Evolutionary conservation across 306 rosid species (phyloP).

Genomic region (Inga laurina): DNA sequence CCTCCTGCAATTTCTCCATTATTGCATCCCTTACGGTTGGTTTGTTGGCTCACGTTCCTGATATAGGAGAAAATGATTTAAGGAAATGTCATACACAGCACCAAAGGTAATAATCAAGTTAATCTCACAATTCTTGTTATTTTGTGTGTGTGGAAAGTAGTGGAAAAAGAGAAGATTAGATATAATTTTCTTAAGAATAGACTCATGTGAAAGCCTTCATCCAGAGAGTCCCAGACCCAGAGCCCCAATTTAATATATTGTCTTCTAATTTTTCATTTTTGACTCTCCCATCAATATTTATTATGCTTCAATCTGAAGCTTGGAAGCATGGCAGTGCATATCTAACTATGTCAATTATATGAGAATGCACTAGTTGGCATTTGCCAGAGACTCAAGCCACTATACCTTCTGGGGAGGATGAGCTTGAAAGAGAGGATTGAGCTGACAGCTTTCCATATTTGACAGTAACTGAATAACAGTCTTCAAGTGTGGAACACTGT

Average conservation of each 20-base stretch:
- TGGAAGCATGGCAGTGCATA: not conserved
- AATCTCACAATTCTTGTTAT: not conserved
- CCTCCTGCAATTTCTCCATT: slow-evolving; percentile 13
- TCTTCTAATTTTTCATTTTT: slow-evolving; percentile 8
- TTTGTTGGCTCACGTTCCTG: slow-evolving; percentile 50
- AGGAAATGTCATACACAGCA: slow-evolving; percentile 9
- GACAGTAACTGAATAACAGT: slow-evolving; percentile 71
- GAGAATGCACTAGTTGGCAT: not conserved
- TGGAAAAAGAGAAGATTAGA: not conserved
- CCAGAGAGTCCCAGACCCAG: not conserved
- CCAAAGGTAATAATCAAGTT: slow-evolving; percentile 7
- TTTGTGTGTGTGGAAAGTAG: not conserved
- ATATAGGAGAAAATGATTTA: slow-evolving; percentile 10
- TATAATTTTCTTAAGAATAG: slow-evolving; percentile 3
- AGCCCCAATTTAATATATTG: not conserved
- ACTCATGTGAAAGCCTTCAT: slow-evolving; percentile 1
- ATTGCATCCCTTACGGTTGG: slow-evolving; percentile 36
- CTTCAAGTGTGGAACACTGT: slow-evolving; percentile 77
- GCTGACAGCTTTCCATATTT: slow-evolving; percentile 88
- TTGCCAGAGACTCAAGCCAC: not conserved
- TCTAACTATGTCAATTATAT: not conserved
- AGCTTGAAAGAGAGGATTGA: slow-evolving; percentile 53
- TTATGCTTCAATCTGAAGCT: not conserved
- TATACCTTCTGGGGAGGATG: slow-evolving; percentile 58
- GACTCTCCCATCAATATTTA: slow-evolving; percentile 9